A percentile compares a stretch with the other conserved stretches of the same genome.
These are phyloP conservation scores for Mortierella sp. DNA, from an alignment of 371 early-diverging fungal species.

Conservation along the genomic window DNA sequence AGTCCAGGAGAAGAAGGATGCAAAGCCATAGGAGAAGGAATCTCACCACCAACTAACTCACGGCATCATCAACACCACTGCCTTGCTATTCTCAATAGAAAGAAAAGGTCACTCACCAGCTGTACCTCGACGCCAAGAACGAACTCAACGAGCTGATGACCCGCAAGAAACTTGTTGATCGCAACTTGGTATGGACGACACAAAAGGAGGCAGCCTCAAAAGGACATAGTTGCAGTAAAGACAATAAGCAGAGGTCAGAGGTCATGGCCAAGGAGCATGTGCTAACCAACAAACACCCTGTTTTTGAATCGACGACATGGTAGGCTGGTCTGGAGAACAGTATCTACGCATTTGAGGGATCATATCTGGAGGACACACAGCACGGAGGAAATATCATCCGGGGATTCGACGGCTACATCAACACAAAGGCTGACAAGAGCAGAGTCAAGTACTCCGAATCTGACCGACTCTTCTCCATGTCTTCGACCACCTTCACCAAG, in stretches of 20 bases:
- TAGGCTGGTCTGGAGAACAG: constrained; percentile 74
- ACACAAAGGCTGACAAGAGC: constrained; percentile 67
- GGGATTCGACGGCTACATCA: constrained; percentile 86
- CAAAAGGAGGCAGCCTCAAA: not conserved
- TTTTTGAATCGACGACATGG: constrained; percentile 27
- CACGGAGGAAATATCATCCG: constrained; percentile 85
- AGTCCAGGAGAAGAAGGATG: not conserved
- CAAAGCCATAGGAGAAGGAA: not conserved
- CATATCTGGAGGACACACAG: constrained; percentile 87
- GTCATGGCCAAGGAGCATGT: not conserved
- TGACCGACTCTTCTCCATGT: constrained; percentile 75
- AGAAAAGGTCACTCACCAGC: constrained; percentile 66
- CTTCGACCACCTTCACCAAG: constrained; percentile 77
- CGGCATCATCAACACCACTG: not conserved
- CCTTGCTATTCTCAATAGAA: constrained; percentile 6
- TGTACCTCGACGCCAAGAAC: constrained; percentile 71
- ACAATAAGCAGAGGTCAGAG: not conserved
- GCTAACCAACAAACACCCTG: not conserved
- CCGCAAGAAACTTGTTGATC: constrained; percentile 74
- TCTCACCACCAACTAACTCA: not conserved
- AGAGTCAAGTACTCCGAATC: constrained; percentile 71
- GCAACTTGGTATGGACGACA: constrained; percentile 64
- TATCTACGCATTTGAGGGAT: constrained; percentile 85
- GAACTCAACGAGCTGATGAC: constrained; percentile 69
- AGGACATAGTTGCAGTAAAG: not conserved